Conservation (phyloP, 176 grass and related monocot genomes). For the Carex littledalei region DNA sequence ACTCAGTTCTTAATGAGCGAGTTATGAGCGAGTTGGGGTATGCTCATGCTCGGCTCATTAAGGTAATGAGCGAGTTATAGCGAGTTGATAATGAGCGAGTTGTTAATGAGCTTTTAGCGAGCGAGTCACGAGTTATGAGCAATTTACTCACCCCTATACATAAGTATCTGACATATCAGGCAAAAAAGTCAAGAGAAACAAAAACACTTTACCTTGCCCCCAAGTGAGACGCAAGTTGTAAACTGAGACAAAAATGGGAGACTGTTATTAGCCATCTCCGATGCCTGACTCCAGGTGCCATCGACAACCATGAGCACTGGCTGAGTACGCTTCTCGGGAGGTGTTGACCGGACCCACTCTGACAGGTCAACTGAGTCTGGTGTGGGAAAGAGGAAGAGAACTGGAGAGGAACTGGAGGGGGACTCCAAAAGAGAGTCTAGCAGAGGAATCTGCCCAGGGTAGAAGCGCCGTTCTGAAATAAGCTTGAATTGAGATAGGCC, state of each 20-base stretch:
- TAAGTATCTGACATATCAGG: not conserved
- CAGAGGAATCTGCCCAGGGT: slow-evolving; percentile 6
- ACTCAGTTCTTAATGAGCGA: too few species aligned
- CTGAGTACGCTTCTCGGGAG: not conserved
- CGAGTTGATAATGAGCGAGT: too few species aligned
- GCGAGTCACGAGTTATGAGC: too few species aligned
- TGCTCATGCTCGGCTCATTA: too few species aligned
- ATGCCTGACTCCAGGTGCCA: slow-evolving; percentile 21
- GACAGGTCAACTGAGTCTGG: slow-evolving; percentile 7
- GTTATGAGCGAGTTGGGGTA: too few species aligned
- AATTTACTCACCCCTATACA: too few species aligned
- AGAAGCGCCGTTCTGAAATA: slow-evolving; percentile 10
- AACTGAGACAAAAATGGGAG: slow-evolving; percentile 17
- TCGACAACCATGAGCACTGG: slow-evolving; percentile 17
- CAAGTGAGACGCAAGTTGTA: slow-evolving; percentile 15
- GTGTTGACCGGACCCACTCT: slow-evolving; percentile 18
- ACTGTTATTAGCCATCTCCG: slow-evolving; percentile 24
- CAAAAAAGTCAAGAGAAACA: not conserved
- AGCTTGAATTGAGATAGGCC: not conserved
- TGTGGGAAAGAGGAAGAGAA: slow-evolving; percentile 17
- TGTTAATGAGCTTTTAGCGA: too few species aligned
- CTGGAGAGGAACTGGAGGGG: slow-evolving; percentile 18
- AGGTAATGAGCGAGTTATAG: too few species aligned
- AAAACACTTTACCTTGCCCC: not conserved
- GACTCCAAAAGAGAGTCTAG: slow-evolving; percentile 3